These are phyloP conservation scores for Pseudomonodictys pantanalensis DNA, from an alignment of 495 filamentous ascomycete genomes.

Conservation along the genomic window DNA sequence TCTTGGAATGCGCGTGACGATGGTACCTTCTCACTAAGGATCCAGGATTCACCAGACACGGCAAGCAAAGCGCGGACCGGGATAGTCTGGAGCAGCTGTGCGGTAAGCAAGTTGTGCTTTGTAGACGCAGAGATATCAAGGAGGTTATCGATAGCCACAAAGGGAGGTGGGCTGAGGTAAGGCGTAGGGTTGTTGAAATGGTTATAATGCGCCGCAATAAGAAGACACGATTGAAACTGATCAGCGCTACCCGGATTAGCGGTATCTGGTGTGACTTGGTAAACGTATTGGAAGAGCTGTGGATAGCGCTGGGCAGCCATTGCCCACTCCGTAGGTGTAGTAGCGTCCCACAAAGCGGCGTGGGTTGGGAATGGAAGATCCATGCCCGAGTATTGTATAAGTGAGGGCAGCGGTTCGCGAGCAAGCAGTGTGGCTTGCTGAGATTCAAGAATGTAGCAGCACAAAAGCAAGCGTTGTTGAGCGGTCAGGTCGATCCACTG, in stretches of 20 bases:
- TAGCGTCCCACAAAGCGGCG: constrained; percentile 32
- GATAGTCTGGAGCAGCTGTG: constrained; percentile 34
- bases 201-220: constrained; percentile 34
- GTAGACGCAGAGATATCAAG: constrained; percentile 23
- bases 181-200: constrained; percentile 22
- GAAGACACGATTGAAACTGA: constrained; percentile 36
- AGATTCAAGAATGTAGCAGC: constrained; percentile 39
- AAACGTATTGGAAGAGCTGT: constrained; percentile 18
- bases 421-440: constrained; percentile 39
- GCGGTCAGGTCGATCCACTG: constrained; percentile 25
- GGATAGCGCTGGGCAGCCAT: constrained; percentile 21
- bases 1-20: constrained; percentile 19
- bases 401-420: constrained; percentile 15
- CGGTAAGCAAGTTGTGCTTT: constrained; percentile 24
- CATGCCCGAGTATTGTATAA: constrained; percentile 19
- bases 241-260: constrained; percentile 22
- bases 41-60: constrained; percentile 41
- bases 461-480: constrained; percentile 35
- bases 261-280: constrained; percentile 13
- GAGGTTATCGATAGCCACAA: constrained; percentile 20
- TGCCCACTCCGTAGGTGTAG: constrained; percentile 18
- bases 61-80: constrained; percentile 41
- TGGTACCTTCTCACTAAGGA: constrained; percentile 38
- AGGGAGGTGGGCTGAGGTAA: constrained; percentile 8
- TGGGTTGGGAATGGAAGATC: constrained; percentile 35